Evolutionary conservation across 208 protist species (phyloP).

Genomic region (Crithidia expoeki): DNA sequence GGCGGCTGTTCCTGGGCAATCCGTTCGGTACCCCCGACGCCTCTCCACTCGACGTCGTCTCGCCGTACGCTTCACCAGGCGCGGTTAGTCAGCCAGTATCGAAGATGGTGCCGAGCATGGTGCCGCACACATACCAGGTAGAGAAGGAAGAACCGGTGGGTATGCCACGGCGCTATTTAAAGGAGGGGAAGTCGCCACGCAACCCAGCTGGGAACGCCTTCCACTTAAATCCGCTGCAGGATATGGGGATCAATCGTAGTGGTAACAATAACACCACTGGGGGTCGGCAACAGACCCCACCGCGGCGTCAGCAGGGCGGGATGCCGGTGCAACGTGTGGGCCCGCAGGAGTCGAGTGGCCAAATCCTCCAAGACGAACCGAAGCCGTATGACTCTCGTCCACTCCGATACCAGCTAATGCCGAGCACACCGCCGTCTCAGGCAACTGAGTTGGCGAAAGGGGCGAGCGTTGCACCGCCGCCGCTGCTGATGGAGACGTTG

Average conservation of each 20-base stretch:
- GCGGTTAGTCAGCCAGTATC: not conserved
- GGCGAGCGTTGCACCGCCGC: not conserved
- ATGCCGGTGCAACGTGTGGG: not conserved
- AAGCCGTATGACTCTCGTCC: slow-evolving; percentile 10
- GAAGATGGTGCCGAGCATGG: not conserved
- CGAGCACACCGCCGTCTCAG: not conserved
- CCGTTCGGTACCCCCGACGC: not conserved
- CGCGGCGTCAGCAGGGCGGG: not conserved
- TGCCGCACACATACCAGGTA: not conserved
- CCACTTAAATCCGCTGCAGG: slow-evolving; percentile 40
- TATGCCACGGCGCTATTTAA: not conserved
- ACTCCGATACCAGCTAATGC: slow-evolving; percentile 7
- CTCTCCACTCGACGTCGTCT: not conserved
- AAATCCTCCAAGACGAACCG: not conserved
- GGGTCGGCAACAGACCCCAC: not conserved
- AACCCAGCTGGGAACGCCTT: slow-evolving; percentile 26
- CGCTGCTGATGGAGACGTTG: slow-evolving; percentile 6
- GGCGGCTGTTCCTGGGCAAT: not conserved
- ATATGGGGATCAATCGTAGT: not conserved
- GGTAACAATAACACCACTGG: not conserved
- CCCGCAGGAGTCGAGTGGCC: slow-evolving; percentile 11
- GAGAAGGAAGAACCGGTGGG: not conserved
- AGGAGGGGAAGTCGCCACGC: slow-evolving; percentile 22
- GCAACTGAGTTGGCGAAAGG: not conserved
- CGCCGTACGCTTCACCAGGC: not conserved